Evolutionary conservation across 2,329 filamentous ascomycete species (phyloP), one percentile per base, ranked within the genome.

Genomic region (Alternaria dauci): DNA sequence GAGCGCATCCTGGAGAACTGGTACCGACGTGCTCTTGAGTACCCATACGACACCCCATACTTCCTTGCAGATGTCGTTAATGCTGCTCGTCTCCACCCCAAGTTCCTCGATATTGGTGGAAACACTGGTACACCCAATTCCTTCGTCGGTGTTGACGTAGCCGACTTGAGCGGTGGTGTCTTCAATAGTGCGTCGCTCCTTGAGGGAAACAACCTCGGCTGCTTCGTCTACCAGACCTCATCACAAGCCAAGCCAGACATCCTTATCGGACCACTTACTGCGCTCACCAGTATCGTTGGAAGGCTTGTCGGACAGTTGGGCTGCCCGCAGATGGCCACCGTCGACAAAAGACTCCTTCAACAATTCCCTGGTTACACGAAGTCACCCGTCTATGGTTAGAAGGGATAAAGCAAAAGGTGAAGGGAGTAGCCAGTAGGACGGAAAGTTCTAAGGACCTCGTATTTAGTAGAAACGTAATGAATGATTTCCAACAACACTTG

Each of bases 81-180:
- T 14, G 69, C 69, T 28, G 64, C 64, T 25, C 30, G 26, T 12
- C 61, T 71, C 6, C 62, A 71, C 43, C 69, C 69, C 23, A 69
- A 71, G 52, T 71, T 71, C 41, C 63, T 71, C 9, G 42, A 63
- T 23, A 41, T 71, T 20, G 69, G 69, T 36, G 69, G 66, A 63
- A 72, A 73, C 53, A 67, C 59, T 5, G 71, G 71, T 23, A 70
- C 55, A 25, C 61, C 63, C 36, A 64, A 71, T 58, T 69, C 69
- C 8, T 73, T 73, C 38, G 60, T 63, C 18, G 67, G 65, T 25
- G 59, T 68, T 16, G 60, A 71, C 25, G 46, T 71, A 3, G 46
- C 44, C 2, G 63, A 69, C 23, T 52, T 71, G 11, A 68, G 65
- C 14, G 61, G 67, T 14, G 68, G 68, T 26, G 48, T 59, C 8